A percentile compares a stretch with the other conserved stretches of the same genome.
Evolutionary conservation across 1,284 basidiomycete genomes (phyloP).

Genomic region (Lentinula novae-zelandiae): DNA sequence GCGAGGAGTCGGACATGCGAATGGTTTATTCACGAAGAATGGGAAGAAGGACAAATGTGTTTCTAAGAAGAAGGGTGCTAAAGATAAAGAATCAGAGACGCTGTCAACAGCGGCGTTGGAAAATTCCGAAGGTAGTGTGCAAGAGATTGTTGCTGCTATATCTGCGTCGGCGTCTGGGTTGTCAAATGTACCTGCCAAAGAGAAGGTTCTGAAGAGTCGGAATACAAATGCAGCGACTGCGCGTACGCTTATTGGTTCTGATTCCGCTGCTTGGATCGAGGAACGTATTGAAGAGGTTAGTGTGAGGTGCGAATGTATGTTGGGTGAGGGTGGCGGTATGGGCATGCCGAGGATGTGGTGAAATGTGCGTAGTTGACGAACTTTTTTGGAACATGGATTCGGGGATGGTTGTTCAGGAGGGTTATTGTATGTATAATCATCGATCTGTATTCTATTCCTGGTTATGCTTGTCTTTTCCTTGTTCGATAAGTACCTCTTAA

Average conservation of each 20-base stretch:
- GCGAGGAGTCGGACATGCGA: conserved; percentile 50
- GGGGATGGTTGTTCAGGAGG: background rate
- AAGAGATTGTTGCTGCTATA: background rate
- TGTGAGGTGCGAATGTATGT: background rate
- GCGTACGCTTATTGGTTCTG: background rate
- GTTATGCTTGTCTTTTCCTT: no score
- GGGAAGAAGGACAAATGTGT: background rate
- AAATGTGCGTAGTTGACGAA: background rate
- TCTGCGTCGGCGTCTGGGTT: background rate
- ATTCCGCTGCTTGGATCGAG: conserved; percentile 1
- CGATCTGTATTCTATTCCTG: no score
- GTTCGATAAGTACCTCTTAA: no score
- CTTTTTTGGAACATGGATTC: no score
- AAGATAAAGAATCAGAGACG: background rate
- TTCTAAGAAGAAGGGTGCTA: background rate
- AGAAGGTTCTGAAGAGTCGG: background rate
- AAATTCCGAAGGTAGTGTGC: background rate
- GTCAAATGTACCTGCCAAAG: background rate
- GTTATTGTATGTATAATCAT: background rate
- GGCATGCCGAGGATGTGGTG: background rate
- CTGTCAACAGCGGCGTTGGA: background rate
- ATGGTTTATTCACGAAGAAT: conserved; percentile 62
- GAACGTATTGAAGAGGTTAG: conserved; percentile 3
- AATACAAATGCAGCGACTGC: background rate
- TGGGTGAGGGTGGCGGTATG: background rate